Conservation (phyloP, 1,284 basidiomycete species). For the Malassezia yamatoensis region DNA sequence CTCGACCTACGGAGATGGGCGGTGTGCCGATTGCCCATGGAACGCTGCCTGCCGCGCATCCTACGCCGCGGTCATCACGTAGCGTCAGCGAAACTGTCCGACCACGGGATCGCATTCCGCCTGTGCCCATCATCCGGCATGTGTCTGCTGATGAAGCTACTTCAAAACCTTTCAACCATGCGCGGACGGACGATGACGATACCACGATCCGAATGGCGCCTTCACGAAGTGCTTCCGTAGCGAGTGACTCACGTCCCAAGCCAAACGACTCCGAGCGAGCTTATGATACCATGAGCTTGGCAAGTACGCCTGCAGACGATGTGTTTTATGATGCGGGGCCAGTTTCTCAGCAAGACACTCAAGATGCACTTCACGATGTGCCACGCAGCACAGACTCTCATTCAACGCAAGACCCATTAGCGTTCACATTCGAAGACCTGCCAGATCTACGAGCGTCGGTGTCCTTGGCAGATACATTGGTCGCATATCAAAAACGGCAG, state of each 20-base stretch:
- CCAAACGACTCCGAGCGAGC: not conserved
- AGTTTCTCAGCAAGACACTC: not conserved
- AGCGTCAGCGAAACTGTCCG: conserved; percentile 3
- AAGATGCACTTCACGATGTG: not conserved
- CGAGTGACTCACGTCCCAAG: not conserved
- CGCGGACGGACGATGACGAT: not conserved
- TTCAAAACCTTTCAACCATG: no score
- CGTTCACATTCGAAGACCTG: not conserved
- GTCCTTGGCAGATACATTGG: conserved; percentile 38
- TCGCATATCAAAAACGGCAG: conserved; percentile 4
- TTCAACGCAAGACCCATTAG: not conserved
- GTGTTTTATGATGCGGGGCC: not conserved
- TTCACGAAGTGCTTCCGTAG: not conserved
- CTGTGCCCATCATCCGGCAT: conserved; percentile 4
- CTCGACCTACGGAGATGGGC: conserved; percentile 22
- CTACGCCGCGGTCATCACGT: conserved; percentile 9
- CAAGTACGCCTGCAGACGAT: not conserved
- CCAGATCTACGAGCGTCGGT: conserved; percentile 4
- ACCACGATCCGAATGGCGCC: not conserved
- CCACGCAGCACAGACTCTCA: not conserved
- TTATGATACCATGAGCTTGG: no score
- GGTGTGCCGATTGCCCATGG: conserved; percentile 22
- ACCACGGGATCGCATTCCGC: not conserved
- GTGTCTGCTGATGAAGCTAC: not conserved
- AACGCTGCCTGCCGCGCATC: conserved; percentile 12